Conservation (phyloP, 225 moss, liverwort and hornwort species). For the Antitrichia curtipendula region DNA sequence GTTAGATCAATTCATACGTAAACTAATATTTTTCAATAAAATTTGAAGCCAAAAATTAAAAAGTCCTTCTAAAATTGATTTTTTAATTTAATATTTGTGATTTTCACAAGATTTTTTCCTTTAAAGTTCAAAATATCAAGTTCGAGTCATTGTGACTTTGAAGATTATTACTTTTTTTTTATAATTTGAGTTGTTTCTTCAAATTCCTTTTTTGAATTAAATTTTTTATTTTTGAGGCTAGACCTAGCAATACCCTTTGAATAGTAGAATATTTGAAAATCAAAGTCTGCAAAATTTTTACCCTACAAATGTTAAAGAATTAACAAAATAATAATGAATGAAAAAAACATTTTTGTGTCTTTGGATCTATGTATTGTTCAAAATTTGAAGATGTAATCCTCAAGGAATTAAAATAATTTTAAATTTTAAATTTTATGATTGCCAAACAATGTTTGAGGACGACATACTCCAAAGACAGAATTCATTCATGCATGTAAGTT, state of each 20-base stretch:
- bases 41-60: neutral
- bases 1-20: no score
- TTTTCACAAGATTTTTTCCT: neutral
- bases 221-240: no score
- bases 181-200: neutral
- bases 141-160: neutral
- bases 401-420: neutral
- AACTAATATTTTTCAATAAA: neutral
- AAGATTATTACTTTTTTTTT: neutral
- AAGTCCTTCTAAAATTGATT: neutral
- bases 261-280: no score
- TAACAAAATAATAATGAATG: no score
- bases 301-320: no score
- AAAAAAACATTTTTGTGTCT: no score
- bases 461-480: neutral
- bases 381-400: neutral
- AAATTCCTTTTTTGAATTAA: no score
- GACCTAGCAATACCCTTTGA: no score
- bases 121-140: neutral
- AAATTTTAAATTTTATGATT: neutral
- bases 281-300: no score
- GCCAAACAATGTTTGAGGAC: neutral
- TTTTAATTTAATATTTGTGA: rapidly evolving
- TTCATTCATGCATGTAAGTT: neutral
- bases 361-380: no score